Conservation (phyloP, 257 asterid genomes). For the Solanum clarkiae region DNA sequence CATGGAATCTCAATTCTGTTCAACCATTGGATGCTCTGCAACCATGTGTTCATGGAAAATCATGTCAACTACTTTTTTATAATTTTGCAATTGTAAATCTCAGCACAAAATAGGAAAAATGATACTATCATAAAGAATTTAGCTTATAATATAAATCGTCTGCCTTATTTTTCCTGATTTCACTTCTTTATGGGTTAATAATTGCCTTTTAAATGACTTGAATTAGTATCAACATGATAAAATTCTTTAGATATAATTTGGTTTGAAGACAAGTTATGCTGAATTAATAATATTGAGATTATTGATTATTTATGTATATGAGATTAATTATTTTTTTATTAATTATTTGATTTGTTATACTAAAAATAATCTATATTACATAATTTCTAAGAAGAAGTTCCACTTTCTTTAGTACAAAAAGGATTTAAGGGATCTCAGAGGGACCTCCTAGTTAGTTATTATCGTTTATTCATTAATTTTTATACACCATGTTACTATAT, state of each 20-base stretch:
- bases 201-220: neutral
- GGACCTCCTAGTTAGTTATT: too few relatives aligned
- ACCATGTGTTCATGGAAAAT: slow-evolving; percentile 18
- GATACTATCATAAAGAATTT: neutral
- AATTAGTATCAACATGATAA: too few relatives aligned
- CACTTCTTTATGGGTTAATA: neutral
- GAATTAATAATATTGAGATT: neutral
- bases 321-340: neutral
- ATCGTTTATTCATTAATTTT: too few relatives aligned
- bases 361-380: neutral
- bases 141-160: neutral
- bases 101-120: neutral
- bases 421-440: neutral
- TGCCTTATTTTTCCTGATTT: neutral
- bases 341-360: neutral
- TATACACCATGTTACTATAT: too few relatives aligned
- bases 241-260: too few relatives aligned
- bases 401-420: neutral
- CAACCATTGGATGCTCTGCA: slow-evolving; percentile 20
- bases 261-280: neutral
- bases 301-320: neutral
- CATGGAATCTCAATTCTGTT: neutral
- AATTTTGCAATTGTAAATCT: neutral
- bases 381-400: neutral
- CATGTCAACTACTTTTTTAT: neutral